phyloP scores from a whole-genome alignment of 345 rosid species.

The Euphorbia tirucalli region DNA sequence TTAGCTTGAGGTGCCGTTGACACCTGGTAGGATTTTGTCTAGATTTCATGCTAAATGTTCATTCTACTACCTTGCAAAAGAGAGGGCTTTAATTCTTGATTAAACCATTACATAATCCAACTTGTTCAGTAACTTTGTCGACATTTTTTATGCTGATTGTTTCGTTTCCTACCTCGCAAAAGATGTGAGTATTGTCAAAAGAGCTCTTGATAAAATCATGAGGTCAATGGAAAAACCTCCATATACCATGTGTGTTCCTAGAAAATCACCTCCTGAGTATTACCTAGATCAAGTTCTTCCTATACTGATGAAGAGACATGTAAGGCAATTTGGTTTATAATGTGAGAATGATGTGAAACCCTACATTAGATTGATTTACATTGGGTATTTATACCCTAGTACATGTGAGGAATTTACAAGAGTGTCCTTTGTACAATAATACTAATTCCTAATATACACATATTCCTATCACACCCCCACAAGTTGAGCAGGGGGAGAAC shows the following conservation, averaged over 20 bases:
- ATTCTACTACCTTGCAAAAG: neutral
- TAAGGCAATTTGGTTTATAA: slow-evolving; percentile 36
- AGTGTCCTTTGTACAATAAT: too few species aligned
- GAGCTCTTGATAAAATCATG: slow-evolving; percentile 91
- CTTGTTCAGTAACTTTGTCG: slow-evolving; percentile 78
- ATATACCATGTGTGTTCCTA: slow-evolving; percentile 93
- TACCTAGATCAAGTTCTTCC: slow-evolving; percentile 96
- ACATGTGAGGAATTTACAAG: too few species aligned
- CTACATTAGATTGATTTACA: too few species aligned
- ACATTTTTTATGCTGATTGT: slow-evolving; percentile 87
- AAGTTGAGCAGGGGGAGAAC: too few species aligned
- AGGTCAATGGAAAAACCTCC: slow-evolving; percentile 96
- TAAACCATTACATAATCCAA: slow-evolving; percentile 8
- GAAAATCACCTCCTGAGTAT: slow-evolving; percentile 91
- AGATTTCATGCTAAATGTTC: neutral
- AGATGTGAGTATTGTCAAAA: slow-evolving; percentile 89
- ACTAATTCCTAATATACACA: too few species aligned
- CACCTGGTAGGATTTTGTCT: neutral
- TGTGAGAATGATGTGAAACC: too few species aligned
- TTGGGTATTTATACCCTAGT: too few species aligned
- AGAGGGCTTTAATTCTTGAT: neutral
- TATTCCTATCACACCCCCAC: too few species aligned
- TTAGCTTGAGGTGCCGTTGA: too few species aligned
- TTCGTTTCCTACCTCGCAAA: slow-evolving; percentile 84
- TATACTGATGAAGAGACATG: slow-evolving; percentile 71